Evolutionary conservation across 352 stramenopile genomes (phyloP).

Genomic region (Pythium rishiriense): DNA sequence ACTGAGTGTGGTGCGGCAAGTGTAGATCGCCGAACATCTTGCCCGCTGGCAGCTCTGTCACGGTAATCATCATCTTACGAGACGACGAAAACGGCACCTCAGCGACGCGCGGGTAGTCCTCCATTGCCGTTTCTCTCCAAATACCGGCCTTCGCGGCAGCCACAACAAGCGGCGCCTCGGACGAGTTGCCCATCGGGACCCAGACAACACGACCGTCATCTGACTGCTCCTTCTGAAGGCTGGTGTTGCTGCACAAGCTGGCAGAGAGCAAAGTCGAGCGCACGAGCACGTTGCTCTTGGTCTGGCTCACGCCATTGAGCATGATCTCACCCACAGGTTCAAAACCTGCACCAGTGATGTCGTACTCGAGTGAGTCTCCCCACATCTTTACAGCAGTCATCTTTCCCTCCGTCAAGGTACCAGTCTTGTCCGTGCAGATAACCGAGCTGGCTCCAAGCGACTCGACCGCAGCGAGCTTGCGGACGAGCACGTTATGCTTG

Average conservation of each 20-base stretch:
- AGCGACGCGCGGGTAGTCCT: slow-evolving; percentile 65
- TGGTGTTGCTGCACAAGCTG: slow-evolving; percentile 77
- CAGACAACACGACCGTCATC: slow-evolving; percentile 38
- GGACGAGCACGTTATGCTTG: slow-evolving; percentile 77
- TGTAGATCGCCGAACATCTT: slow-evolving; percentile 32
- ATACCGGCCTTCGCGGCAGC: slow-evolving; percentile 70
- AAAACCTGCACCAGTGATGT: slow-evolving; percentile 63
- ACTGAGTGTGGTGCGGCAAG: slow-evolving; percentile 31
- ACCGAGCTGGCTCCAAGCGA: slow-evolving; percentile 91
- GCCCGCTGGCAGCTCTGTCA: slow-evolving; percentile 45
- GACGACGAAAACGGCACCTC: slow-evolving; percentile 96
- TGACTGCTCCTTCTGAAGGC: slow-evolving; percentile 57
- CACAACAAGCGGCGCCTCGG: slow-evolving; percentile 68
- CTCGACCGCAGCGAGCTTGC: slow-evolving; percentile 83
- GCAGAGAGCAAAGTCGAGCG: slow-evolving; percentile 54
- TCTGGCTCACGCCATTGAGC: slow-evolving; percentile 45
- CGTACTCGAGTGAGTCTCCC: slow-evolving; percentile 66
- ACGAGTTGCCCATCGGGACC: slow-evolving; percentile 70
- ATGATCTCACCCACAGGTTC: slow-evolving; percentile 59
- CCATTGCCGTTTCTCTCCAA: slow-evolving; percentile 45
- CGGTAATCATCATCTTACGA: slow-evolving; percentile 93
- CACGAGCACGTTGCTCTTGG: slow-evolving; percentile 50
- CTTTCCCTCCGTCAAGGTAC: slow-evolving; percentile 90
- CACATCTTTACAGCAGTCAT: slow-evolving; percentile 84
- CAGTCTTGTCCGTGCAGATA: slow-evolving; percentile 95